A percentile compares a stretch with the other conserved stretches of the same genome.
These are phyloP conservation scores for Irpex sp. DNA, from an alignment of 1,284 basidiomycete species.

Conservation along the genomic window DNA sequence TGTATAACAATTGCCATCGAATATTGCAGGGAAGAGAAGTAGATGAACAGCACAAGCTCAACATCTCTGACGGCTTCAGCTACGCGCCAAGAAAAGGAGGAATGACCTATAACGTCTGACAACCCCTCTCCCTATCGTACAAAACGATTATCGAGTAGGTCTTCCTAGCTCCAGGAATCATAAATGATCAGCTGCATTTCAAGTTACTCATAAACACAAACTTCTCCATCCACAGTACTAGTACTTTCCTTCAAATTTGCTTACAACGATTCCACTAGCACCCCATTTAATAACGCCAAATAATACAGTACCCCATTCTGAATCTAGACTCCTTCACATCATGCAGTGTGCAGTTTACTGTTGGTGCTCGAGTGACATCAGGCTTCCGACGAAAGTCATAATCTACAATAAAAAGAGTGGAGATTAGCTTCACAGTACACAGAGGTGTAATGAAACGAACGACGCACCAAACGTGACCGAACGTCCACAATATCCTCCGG, in stretches of 20 bases:
- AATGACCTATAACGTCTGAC: no score
- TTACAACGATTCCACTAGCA: no score
- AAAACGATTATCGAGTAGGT: no score
- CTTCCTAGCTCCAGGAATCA: no score
- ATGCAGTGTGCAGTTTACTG: not conserved
- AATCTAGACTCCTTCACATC: not conserved
- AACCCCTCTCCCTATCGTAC: no score
- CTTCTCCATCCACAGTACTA: not conserved
- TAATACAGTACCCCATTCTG: not conserved
- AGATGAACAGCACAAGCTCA: no score
- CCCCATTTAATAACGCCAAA: not conserved
- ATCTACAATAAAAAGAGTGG: conserved; percentile 27
- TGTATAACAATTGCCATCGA: no score
- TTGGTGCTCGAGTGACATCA: conserved; percentile 30
- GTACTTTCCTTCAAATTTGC: not conserved
- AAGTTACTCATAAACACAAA: conserved; percentile 2
- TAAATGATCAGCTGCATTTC: not conserved
- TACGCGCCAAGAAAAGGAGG: no score
- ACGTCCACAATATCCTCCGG: conserved; percentile 95
- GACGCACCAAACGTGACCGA: conserved; percentile 73
- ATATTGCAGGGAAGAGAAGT: no score
- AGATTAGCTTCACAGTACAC: not conserved
- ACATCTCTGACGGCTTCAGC: no score
- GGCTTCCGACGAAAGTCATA: conserved; percentile 51
- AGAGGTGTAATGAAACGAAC: not conserved